Conservation (phyloP, 1,284 basidiomycete species). For the Hemileia vastatrix region DNA sequence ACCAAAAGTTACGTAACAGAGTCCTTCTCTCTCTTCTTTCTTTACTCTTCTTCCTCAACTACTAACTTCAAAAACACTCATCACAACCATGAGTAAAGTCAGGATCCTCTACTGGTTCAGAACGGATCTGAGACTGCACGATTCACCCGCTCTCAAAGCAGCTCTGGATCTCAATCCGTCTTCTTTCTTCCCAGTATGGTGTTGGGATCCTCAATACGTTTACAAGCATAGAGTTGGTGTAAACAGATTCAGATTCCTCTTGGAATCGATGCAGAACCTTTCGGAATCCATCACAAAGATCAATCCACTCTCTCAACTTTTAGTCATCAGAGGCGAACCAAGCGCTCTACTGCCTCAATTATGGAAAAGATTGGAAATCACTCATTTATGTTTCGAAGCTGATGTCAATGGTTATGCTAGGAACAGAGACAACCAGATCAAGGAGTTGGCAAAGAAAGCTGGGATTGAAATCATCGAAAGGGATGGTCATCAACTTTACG, state of each 20-base stretch:
- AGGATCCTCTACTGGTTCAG: slow-evolving; percentile 49
- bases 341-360: slow-evolving; percentile 47
- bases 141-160: slow-evolving; percentile 49
- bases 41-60: too few species aligned
- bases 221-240: slow-evolving; percentile 49
- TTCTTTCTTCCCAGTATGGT: slow-evolving; percentile 48
- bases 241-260: slow-evolving; percentile 50
- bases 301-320: slow-evolving; percentile 47
- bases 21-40: too few species aligned
- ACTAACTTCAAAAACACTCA: too few species aligned
- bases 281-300: slow-evolving; percentile 46
- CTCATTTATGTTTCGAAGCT: slow-evolving; percentile 49
- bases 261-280: too few species aligned
- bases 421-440: slow-evolving; percentile 35
- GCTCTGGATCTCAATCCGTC: slow-evolving; percentile 47
- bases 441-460: slow-evolving; percentile 34
- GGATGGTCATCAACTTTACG: slow-evolving; percentile 47
- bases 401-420: slow-evolving; percentile 38
- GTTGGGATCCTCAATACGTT: slow-evolving; percentile 46
- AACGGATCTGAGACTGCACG: slow-evolving; percentile 50
- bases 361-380: slow-evolving; percentile 49
- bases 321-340: slow-evolving; percentile 50
- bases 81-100: too few species aligned
- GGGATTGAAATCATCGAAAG: slow-evolving; percentile 44
- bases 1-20: too few species aligned